phyloP scores from a whole-genome alignment of 805 yeast genomes.

The Wickerhamiella galacta region DNA sequence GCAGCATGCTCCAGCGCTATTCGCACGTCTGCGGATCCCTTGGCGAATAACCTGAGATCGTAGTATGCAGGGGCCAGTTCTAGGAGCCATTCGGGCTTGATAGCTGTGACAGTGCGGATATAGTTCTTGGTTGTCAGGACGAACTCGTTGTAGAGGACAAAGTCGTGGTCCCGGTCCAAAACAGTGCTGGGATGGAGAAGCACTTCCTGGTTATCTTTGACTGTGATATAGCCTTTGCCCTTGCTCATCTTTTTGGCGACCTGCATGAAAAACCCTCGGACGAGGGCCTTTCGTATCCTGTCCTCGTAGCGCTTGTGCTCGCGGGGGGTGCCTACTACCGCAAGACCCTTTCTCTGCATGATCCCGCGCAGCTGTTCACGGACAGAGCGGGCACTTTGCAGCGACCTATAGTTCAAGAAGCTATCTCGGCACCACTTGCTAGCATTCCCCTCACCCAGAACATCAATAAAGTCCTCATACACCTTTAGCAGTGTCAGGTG shows the following conservation, averaged over 20 bases:
- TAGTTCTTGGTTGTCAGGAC: constrained; percentile 87
- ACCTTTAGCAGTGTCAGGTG: constrained; percentile 84
- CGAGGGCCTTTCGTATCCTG: constrained; percentile 69
- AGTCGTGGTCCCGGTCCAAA: constrained; percentile 76
- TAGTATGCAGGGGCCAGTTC: constrained; percentile 64
- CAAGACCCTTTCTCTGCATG: constrained; percentile 69
- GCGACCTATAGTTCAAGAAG: constrained; percentile 67
- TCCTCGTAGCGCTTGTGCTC: constrained; percentile 51
- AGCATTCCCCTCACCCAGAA: constrained; percentile 15
- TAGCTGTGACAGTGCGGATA: constrained; percentile 80
- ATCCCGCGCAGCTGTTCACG: constrained; percentile 66
- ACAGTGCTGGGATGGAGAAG: constrained; percentile 78
- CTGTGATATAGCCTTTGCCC: constrained; percentile 57
- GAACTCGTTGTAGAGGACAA: constrained; percentile 90
- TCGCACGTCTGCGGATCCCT: constrained; percentile 60
- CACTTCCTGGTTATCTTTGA: constrained; percentile 93
- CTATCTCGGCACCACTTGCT: constrained; percentile 86
- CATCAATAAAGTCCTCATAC: constrained; percentile 52
- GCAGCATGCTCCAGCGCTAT: constrained; percentile 48
- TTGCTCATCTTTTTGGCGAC: constrained; percentile 79
- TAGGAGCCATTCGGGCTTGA: constrained; percentile 84
- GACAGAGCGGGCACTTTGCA: constrained; percentile 74
- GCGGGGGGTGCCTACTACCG: constrained; percentile 48
- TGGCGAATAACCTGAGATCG: constrained; percentile 41
- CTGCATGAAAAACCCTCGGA: constrained; percentile 96